phyloP scores from a whole-genome alignment of 495 filamentous ascomycete genomes.

The Amphirosellinia nigrospora region DNA sequence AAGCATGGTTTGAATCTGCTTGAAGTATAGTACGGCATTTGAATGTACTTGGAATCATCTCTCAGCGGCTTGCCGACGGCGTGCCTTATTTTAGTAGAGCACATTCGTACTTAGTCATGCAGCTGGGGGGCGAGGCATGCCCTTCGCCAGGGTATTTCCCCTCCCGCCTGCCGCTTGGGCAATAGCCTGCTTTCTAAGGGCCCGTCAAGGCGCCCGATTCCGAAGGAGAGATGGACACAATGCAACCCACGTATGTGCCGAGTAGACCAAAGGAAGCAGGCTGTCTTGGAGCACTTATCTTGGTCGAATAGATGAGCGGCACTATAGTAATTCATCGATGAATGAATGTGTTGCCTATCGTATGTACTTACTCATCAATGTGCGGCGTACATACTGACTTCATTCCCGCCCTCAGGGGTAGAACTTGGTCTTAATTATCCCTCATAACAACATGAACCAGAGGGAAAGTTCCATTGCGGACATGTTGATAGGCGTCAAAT shows the following conservation, averaged over 20 bases:
- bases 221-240: not conserved
- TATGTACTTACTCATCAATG: not conserved
- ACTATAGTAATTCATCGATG: not conserved
- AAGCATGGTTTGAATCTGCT: not conserved
- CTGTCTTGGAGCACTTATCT: not conserved
- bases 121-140: not conserved
- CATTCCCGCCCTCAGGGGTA: not conserved
- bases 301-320: not conserved
- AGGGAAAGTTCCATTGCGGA: too few relatives aligned
- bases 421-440: not conserved
- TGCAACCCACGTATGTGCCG: not conserved
- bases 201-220: not conserved
- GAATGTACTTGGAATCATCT: not conserved
- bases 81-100: not conserved
- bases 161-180: slow-evolving; percentile 10
- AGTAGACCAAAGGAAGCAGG: not conserved
- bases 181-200: slow-evolving; percentile 1
- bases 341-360: not conserved
- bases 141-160: not conserved
- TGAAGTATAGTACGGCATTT: not conserved
- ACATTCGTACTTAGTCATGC: not conserved
- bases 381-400: not conserved
- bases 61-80: not conserved
- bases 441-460: not conserved
- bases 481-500: not conserved